Evolutionary conservation across 768 basidiomycete species (phyloP).

Genomic region (Mycena maculata): DNA sequence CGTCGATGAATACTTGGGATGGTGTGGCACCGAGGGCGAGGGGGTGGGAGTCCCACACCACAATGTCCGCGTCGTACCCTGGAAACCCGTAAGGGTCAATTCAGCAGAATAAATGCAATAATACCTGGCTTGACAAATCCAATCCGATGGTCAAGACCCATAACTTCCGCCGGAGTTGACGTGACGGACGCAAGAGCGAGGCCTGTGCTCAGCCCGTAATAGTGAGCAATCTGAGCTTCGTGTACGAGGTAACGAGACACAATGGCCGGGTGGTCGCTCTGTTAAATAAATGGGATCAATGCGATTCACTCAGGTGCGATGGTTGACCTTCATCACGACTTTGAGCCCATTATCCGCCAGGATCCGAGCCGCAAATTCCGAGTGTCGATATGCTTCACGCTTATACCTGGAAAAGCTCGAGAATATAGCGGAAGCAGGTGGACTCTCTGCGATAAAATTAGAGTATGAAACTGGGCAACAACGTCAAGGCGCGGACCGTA

Average conservation of each 20-base stretch:
- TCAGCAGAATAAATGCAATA: too few relatives aligned
- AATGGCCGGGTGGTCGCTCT: slow-evolving; percentile 73
- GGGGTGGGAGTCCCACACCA: slow-evolving; percentile 84
- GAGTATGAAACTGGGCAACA: not conserved
- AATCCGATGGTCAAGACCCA: slow-evolving; percentile 82
- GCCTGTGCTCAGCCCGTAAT: slow-evolving; percentile 74
- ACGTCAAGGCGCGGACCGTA: slow-evolving; percentile 56
- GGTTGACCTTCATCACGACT: slow-evolving; percentile 77
- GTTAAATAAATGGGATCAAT: not conserved
- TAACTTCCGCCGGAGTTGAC: slow-evolving; percentile 72
- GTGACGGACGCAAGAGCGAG: slow-evolving; percentile 79
- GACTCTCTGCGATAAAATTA: slow-evolving; percentile 52
- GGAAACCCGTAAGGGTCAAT: not conserved
- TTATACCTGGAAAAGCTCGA: slow-evolving; percentile 69
- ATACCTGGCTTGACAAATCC: slow-evolving; percentile 72
- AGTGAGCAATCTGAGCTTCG: slow-evolving; percentile 83
- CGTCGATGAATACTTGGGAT: slow-evolving; percentile 87
- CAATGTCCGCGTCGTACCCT: slow-evolving; percentile 83
- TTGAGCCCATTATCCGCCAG: slow-evolving; percentile 75
- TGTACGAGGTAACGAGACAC: slow-evolving; percentile 78
- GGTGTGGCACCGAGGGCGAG: slow-evolving; percentile 83
- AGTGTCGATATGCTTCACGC: slow-evolving; percentile 82
- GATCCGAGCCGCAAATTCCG: slow-evolving; percentile 80
- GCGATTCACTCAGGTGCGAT: not conserved
- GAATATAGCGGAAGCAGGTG: slow-evolving; percentile 83